Base-by-base conservation (phyloP, 2,329 filamentous ascomycete genomes). In the Onygena corvina region DNA sequence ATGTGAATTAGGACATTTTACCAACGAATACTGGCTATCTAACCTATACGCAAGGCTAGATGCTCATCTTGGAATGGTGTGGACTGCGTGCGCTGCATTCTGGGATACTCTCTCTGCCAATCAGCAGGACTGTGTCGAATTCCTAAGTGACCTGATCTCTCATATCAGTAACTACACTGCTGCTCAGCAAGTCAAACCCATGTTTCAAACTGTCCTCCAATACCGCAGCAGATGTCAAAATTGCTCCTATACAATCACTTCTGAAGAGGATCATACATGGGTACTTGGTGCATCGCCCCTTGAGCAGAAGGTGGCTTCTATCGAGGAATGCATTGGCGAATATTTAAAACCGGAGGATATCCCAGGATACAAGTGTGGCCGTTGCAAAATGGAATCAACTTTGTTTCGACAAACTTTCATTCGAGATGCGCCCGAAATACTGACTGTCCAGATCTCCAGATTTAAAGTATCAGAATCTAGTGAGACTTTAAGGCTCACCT, bases 111-210 rank as follows among this genome's bases (percentile, higher is more conserved):
- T 25, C 9, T 14, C n/a, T 9, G 29, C 12, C 7, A 21, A 44
- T n/a, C 46, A 54, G 35, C 50, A 56, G 25, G 54, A 56, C 27
- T 33, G 31, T 9, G 30, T 45, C 14, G 52, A 52, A 23, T 56
- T 52, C 35, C 29, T 53, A 30, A 46, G 30, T 11, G 4, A 5
- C 2, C 25, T 53, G 27, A 29, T 54, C 14, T n/a, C 30, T 5
- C 9, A 29, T 4, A 46, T 55, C 40, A 38, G 34, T 27, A 48
- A 16, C 20, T n/a, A 48, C n/a, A 5, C 21, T 9, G 3, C 8
- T 25, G 29, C n/a, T 18, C 12, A 34, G 8, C 20, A 36, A 21
- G 20, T 48, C 8, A 30, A 18, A 7, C 52, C 51, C 21, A 53
- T 53, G 34, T 53, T 53, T 21, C 47, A 50, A 29, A 46, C 14